phyloP scores from a whole-genome alignment of 2,329 filamentous ascomycete species.

The Paracamarosporium sp. region DNA sequence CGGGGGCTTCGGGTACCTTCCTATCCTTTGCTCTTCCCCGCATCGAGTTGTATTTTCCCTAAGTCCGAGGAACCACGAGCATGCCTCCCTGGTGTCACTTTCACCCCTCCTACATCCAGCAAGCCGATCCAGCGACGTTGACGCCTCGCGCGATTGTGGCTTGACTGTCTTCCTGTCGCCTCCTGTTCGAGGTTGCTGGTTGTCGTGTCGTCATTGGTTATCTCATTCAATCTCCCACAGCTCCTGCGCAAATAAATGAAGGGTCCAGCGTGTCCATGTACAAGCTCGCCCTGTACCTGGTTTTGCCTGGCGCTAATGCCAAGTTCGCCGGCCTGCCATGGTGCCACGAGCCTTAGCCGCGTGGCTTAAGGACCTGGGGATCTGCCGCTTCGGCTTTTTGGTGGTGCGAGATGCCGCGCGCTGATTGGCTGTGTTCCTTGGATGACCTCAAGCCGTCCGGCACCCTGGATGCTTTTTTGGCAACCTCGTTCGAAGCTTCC shows the following conservation, averaged over 20 bases:
- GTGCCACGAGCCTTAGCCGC: conserved; percentile 15
- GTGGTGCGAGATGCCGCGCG: conserved; percentile 13
- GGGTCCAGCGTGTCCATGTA: neutral
- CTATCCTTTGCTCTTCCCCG: conserved; percentile 13
- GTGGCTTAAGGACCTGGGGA: conserved; percentile 11
- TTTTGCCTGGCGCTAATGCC: neutral
- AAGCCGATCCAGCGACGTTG: neutral
- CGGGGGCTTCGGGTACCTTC: conserved; percentile 9
- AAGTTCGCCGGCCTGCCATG: neutral
- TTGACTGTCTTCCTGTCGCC: neutral
- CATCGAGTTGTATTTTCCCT: conserved; percentile 5
- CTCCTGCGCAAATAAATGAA: neutral
- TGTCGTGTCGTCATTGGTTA: conserved; percentile 1
- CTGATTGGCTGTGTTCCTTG: conserved; percentile 26
- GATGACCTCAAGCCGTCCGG: conserved; percentile 24
- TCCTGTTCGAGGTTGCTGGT: neutral
- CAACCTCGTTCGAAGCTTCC: neutral
- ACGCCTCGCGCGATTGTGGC: neutral
- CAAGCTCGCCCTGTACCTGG: neutral
- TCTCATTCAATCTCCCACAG: neutral
- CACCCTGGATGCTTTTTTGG: neutral
- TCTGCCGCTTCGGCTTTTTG: conserved; percentile 3
- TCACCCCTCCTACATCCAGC: neutral
- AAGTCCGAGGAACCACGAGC: conserved; percentile 1
- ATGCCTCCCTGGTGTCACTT: neutral